Conservation (phyloP, 2,329 filamentous ascomycete species). For the Monosporascus cannonballus region DNA sequence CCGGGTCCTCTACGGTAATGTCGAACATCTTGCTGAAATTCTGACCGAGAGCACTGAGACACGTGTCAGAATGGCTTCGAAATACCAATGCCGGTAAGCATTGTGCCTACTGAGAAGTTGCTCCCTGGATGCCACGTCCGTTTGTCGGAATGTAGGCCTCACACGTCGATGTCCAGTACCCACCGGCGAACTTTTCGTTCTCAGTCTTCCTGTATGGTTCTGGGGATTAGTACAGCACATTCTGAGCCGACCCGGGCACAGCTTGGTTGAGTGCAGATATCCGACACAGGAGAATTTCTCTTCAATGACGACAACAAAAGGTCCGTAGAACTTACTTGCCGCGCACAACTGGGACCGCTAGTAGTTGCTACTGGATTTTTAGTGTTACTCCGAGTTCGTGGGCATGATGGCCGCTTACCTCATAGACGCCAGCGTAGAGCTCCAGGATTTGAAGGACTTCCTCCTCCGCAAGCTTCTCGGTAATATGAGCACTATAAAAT, state of each 20-base stretch:
- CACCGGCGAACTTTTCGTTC: slow-evolving; percentile 96
- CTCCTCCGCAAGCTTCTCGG: slow-evolving; percentile 69
- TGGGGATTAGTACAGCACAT: no score
- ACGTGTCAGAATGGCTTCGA: not conserved
- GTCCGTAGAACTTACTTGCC: slow-evolving; percentile 42
- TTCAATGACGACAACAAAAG: slow-evolving; percentile 21
- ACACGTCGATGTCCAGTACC: slow-evolving; percentile 92
- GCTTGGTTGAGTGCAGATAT: no score
- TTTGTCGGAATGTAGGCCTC: slow-evolving; percentile 96
- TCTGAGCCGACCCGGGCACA: no score
- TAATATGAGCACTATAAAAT: slow-evolving; percentile 68
- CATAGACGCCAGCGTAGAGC: slow-evolving; percentile 85
- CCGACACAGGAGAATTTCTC: no score
- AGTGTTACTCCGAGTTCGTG: not conserved
- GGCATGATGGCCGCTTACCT: slow-evolving; percentile 29
- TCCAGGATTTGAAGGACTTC: slow-evolving; percentile 94
- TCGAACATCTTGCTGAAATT: slow-evolving; percentile 99
- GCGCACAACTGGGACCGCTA: slow-evolving; percentile 91
- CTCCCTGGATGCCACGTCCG: slow-evolving; percentile 93
- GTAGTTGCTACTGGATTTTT: slow-evolving; percentile 50
- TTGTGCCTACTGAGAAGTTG: slow-evolving; percentile 70
- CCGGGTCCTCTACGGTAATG: slow-evolving; percentile 92
- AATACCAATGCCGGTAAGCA: not conserved
- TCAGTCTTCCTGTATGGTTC: slow-evolving; percentile 64
- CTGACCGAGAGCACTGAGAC: slow-evolving; percentile 61